Base-by-base conservation (phyloP, 805 yeast species). In the Yarrowia divulgata region DNA sequence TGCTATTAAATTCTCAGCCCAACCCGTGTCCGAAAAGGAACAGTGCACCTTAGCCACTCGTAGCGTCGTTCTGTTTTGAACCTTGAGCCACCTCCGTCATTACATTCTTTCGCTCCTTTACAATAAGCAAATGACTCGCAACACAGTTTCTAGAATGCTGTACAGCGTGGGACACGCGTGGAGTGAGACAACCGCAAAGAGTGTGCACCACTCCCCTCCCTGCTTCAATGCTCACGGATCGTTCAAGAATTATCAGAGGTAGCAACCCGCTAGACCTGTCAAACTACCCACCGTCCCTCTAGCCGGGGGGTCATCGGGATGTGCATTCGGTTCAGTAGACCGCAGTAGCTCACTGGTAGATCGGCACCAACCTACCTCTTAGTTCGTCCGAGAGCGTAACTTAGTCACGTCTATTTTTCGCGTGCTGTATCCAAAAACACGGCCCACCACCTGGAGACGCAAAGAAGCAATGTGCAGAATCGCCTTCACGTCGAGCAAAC, bases 221-320 rank as follows among this genome's bases (percentile, higher is more conserved):
- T 23, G 29, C 29, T 23, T 23, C 29, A 23, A 23, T 4, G 29
- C 29, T 23, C 29, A 23, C 4, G 29, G 2, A 2, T 23, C 4
- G 29, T 23, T 23, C 29, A 23, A 23, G 29, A 23, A 23, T 4
- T 23, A 23, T 23, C 29, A 23, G 29, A 2, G 29, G 29, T 23
- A 23, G 29, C 29, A 23, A 23, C 29, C 35, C 34, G 18, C 29
- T 12, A 16, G 14, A 13, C n/a, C 34, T 13, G 50, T 46, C 50
- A 46, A 23, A 46, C 34, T 46, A 46, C n/a, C 34, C 34, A 23
- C 50, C 9, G 9, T 12, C 13, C 13, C 42, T 23, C 42, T 12
- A 52, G 43, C 58, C 42, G 19, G 43, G 29, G 43, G 58, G 58
- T n/a, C 58, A 52, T 52, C 58, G 58, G 32, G 43, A 14, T 14